Conservation (phyloP, 768 basidiomycete genomes). For the Tulasnella sp. region DNA sequence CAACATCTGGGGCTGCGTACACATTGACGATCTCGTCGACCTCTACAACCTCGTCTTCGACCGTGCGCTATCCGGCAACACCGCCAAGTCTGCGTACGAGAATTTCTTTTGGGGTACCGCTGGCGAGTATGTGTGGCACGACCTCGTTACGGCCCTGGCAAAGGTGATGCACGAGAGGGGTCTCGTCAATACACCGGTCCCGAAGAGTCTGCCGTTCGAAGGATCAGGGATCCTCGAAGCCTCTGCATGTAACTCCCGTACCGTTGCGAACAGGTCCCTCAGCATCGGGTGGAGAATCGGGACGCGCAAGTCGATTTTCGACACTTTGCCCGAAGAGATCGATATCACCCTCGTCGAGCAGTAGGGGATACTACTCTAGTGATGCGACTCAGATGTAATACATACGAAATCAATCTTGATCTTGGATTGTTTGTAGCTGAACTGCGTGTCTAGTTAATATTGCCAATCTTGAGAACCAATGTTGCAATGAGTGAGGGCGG, state of each 20-base stretch:
- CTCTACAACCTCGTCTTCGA: slow-evolving; percentile 13
- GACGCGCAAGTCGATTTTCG: not conserved
- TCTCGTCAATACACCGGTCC: not conserved
- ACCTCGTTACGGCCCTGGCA: not conserved
- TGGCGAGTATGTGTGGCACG: not conserved
- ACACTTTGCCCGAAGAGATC: slow-evolving; percentile 1
- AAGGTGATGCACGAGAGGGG: slow-evolving; percentile 1
- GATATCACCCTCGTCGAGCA: not conserved
- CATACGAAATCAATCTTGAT: too few species aligned
- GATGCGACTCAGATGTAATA: too few species aligned
- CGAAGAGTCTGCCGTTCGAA: not conserved
- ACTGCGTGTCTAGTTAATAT: too few species aligned
- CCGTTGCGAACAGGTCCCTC: slow-evolving; percentile 18
- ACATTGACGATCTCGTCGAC: slow-evolving; percentile 16
- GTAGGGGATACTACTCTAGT: too few species aligned
- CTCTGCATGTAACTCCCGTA: slow-evolving; percentile 19
- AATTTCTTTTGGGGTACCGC: slow-evolving; percentile 9
- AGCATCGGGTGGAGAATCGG: not conserved
- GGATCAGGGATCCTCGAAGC: not conserved
- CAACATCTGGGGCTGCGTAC: slow-evolving; percentile 17
- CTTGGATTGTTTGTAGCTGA: too few species aligned
- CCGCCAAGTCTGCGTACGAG: not conserved
- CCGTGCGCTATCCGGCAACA: slow-evolving; percentile 5
- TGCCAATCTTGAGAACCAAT: too few species aligned
- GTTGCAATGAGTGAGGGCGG: too few species aligned